Percentiles rank a stretch among this genome's conserved stretches.
These are phyloP conservation scores for Chlorella sorokiniana DNA, from an alignment of 139 green algal species.

Conservation along the genomic window DNA sequence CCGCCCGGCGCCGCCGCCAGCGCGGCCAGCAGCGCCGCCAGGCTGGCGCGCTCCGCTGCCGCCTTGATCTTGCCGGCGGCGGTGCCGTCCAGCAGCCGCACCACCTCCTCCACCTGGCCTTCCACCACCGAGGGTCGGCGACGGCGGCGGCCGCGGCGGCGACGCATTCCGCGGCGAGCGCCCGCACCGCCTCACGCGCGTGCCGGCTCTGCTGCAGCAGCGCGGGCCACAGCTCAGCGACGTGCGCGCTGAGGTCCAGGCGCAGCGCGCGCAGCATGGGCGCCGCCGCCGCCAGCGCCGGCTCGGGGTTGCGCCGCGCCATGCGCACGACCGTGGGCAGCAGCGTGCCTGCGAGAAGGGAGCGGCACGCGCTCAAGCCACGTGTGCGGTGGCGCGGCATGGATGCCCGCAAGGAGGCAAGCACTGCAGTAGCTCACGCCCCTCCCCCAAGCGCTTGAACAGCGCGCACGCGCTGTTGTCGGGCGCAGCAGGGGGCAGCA, in stretches of 20 bases:
- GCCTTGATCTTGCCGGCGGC: slow-evolving; percentile 74
- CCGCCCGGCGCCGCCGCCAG: slow-evolving; percentile 40
- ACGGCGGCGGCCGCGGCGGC: slow-evolving; percentile 47
- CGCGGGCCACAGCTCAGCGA: slow-evolving; percentile 57
- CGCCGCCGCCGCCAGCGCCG: slow-evolving; percentile 51
- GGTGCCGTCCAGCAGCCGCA: slow-evolving; percentile 61
- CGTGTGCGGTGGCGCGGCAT: too few species aligned
- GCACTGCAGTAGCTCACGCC: too few species aligned
- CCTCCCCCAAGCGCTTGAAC: too few species aligned
- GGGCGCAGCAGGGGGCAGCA: too few species aligned
- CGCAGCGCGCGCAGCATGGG: slow-evolving; percentile 32
- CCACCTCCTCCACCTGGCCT: slow-evolving; percentile 40
- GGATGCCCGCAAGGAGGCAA: too few species aligned
- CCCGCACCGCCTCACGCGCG: slow-evolving; percentile 60
- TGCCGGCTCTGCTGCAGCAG: slow-evolving; percentile 69
- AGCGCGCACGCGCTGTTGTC: too few species aligned
- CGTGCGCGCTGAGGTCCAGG: slow-evolving; percentile 53
- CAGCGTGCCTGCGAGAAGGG: slow-evolving; percentile 33
- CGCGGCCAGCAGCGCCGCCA: slow-evolving; percentile 51
- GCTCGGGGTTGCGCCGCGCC: slow-evolving; percentile 76
- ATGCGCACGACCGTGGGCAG: slow-evolving; percentile 64
- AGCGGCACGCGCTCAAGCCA: neutral
- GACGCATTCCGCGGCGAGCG: slow-evolving; percentile 47
- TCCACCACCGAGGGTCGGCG: slow-evolving; percentile 40
- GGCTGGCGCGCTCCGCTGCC: slow-evolving; percentile 57